Base-by-base conservation (phyloP, 164 flowering plant species). In the Aristolochia contorta region DNA sequence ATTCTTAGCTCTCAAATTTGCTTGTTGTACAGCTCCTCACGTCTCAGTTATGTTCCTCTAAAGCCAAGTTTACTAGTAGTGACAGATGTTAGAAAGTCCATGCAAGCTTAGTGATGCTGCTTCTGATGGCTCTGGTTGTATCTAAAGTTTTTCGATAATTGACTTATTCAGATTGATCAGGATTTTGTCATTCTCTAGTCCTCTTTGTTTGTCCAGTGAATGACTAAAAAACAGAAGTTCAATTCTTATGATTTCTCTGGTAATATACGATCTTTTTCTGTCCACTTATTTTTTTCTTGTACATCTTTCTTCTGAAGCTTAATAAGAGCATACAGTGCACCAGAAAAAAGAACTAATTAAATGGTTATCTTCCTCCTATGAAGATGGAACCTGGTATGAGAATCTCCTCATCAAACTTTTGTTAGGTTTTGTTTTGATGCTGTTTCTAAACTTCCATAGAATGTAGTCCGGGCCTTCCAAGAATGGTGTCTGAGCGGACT, bases 311-410 rank as follows among this genome's bases (percentile, higher is more conserved):
- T 16, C 66, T 61, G 64, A 54, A 65, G 59, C 45, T 70, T 71
- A 78, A 83, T 84, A 78, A 73, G 60, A 70, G 78, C 64, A 65
- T 56, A 51, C 69, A 47, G 45, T 72, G 78, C 53, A 66, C 65
- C 61, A 77, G 74, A 75, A 86, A 78, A 82, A 73, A 76, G 86
- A 84, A 46, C 55, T 82, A 61, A 69, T 87, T 69, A 64, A 60
- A 12, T 69, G 76, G 60, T 74, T 90, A 72, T 65, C 78, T 58
- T 72, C 89, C 59, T 68, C 76, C 46, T 80, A 75, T 73, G 67
- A 67, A 65, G 84, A 76, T 68, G 83, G 85, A 52, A 55, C 63
- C 55, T 73, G 96, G 97, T 93, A 80, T 57, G 22, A 23, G 30
- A 47, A 57, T 51, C 57, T 49, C 12, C 49, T 52, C 23, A 14